Conservation (phyloP, 805 yeast species). For the Metschnikowia anglica region DNA sequence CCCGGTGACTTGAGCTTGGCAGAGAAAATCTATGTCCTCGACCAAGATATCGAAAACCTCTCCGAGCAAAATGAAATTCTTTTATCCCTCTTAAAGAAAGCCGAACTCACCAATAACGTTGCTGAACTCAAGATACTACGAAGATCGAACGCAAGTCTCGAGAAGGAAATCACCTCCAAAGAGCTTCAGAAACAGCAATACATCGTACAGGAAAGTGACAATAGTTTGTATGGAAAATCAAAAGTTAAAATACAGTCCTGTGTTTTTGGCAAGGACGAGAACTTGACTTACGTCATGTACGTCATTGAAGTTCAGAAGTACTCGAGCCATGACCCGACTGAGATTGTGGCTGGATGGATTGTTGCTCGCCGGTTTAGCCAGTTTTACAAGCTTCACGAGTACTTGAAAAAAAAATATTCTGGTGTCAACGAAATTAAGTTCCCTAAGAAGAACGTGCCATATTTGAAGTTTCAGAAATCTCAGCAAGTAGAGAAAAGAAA, state of each 20-base stretch:
- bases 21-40: constrained; percentile 63
- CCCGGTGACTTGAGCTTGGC: constrained; percentile 67
- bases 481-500: constrained; percentile 65
- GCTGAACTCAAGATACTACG: constrained; percentile 65
- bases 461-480: constrained; percentile 68
- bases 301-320: constrained; percentile 70
- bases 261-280: constrained; percentile 57
- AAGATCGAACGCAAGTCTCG: constrained; percentile 65
- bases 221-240: constrained; percentile 69
- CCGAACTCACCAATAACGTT: constrained; percentile 77
- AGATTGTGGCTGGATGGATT: constrained; percentile 74
- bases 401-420: constrained; percentile 54
- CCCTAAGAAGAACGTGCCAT: constrained; percentile 59
- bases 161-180: constrained; percentile 69
- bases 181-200: constrained; percentile 78
- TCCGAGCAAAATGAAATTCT: constrained; percentile 63
- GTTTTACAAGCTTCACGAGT: constrained; percentile 68
- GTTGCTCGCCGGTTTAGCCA: constrained; percentile 89
- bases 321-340: constrained; percentile 39
- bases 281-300: constrained; percentile 53
- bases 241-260: constrained; percentile 51
- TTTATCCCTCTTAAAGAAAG: constrained; percentile 69
- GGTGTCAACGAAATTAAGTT: constrained; percentile 49
- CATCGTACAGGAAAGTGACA: constrained; percentile 78
- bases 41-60: constrained; percentile 55